Base-by-base conservation (phyloP, 305 asterid genomes). In the Fraxinus paxiana region DNA sequence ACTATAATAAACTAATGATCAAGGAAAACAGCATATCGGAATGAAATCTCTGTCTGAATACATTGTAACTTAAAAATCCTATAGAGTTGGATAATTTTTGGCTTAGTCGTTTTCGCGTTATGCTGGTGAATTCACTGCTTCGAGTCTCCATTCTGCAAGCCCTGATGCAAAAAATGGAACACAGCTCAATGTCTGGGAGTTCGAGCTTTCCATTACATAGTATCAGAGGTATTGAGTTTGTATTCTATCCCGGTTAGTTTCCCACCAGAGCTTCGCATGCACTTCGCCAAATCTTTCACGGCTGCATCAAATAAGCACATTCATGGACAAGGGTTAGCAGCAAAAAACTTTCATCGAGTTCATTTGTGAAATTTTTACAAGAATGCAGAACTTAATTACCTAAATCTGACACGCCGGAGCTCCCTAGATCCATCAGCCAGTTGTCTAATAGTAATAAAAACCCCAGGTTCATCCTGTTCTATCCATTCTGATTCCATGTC, bases 381-480 rank as follows among this genome's bases (percentile, higher is more conserved):
- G 17, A 13, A 43, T 15, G 28, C 12, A 81, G n/a, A 59, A 26
- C 13, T 77, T 8, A 24, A 18, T 65, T 89, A 96, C 99, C 99
- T 93, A 94, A 96, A 96, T 86, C 99, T 88, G 79, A 96, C 98
- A 18, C 99, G 96, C 0, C 99, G 91, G 22, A 96, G 94, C 91
- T 94, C 99, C 81, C 98, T 87, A 4, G 97, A 92, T 38, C 99
- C 98, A 83, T 93, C 98, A 56, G 86, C 93, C 63, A 96, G 92
- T 78, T 94, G 98, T 81, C 98, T 91, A 90, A 96, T 92, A 83
- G 99, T 96, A 75, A 96, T 91, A 73, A 89, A 93, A 33, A 96
- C 98, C 6, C 99, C 99, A 0, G 98, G 98, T 86, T 94, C 98
- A 37, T 96, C 99, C 88, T 96, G 92, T 81, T 96, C 99, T n/a